A percentile compares a stretch with the other conserved stretches of the same genome.
These are phyloP conservation scores for Kluyveromyces siamensis DNA, from an alignment of 805 yeast species.

Conservation along the genomic window DNA sequence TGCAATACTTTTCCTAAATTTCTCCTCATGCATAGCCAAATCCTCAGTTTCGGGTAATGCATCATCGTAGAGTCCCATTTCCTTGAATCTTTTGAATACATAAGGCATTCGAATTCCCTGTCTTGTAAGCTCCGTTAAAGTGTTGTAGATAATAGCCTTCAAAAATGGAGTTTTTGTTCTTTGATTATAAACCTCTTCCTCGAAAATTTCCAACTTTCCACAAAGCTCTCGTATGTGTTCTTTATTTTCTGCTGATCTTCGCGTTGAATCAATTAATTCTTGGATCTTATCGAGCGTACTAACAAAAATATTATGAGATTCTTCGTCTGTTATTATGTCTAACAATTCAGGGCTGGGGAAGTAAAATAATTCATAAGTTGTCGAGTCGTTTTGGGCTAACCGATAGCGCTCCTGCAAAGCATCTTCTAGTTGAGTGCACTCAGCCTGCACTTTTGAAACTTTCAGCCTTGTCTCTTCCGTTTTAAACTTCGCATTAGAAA, in stretches of 20 bases:
- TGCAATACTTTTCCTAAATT: not conserved
- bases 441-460: not conserved
- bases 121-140: not conserved
- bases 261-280: not conserved
- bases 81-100: constrained; percentile 1
- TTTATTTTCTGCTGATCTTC: not conserved
- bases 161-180: not conserved
- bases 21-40: not conserved
- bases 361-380: not conserved
- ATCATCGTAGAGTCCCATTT: not conserved
- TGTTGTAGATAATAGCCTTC: not conserved
- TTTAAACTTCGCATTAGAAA: not conserved
- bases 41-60: not conserved
- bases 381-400: not conserved
- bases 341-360: not conserved
- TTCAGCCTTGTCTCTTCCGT: not conserved
- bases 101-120: constrained; percentile 1
- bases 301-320: not conserved
- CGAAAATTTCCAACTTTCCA: not conserved
- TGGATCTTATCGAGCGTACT: not conserved
- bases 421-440: not conserved
- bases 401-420: not conserved
- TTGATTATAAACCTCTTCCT: not conserved
- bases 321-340: not conserved
- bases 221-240: not conserved